phyloP scores from a whole-genome alignment of 2,329 filamentous ascomycete species.

The Phyllosticta ampelicida region DNA sequence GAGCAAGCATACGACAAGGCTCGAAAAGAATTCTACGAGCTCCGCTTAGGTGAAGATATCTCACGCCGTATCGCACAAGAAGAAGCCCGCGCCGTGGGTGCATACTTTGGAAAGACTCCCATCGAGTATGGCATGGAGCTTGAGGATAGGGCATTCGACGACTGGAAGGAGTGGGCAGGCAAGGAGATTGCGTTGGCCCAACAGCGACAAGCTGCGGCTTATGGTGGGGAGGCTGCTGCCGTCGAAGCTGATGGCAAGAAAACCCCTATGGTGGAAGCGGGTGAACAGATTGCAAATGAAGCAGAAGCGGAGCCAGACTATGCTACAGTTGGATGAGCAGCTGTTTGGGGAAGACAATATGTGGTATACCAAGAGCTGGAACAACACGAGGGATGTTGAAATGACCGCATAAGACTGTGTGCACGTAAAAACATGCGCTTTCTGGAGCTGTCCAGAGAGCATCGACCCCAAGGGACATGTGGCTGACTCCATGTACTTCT shows the following conservation, averaged over 20 bases:
- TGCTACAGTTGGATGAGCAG: background rate
- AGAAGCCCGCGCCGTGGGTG: conserved; percentile 75
- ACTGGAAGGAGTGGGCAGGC: conserved; percentile 73
- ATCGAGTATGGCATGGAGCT: conserved; percentile 70
- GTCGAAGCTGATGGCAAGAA: background rate
- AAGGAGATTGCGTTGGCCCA: conserved; percentile 40
- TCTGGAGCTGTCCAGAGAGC: too few species aligned
- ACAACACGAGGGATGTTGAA: background rate
- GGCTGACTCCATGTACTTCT: too few species aligned
- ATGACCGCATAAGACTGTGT: too few species aligned
- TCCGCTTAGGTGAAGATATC: conserved; percentile 74
- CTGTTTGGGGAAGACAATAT: background rate
- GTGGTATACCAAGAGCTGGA: background rate
- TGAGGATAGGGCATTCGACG: conserved; percentile 69
- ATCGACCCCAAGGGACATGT: too few species aligned
- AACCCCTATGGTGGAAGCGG: background rate
- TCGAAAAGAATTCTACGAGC: conserved; percentile 79
- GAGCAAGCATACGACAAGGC: conserved; percentile 72
- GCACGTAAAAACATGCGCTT: too few species aligned
- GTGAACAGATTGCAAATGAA: background rate
- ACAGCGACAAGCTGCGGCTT: conserved; percentile 36
- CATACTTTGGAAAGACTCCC: conserved; percentile 72
- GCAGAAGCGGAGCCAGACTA: background rate
- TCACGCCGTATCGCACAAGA: conserved; percentile 74
- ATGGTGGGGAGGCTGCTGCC: conserved; percentile 11